These are phyloP conservation scores for Lecanosticta acicola DNA, from an alignment of 2,329 filamentous ascomycete genomes.

Conservation along the genomic window DNA sequence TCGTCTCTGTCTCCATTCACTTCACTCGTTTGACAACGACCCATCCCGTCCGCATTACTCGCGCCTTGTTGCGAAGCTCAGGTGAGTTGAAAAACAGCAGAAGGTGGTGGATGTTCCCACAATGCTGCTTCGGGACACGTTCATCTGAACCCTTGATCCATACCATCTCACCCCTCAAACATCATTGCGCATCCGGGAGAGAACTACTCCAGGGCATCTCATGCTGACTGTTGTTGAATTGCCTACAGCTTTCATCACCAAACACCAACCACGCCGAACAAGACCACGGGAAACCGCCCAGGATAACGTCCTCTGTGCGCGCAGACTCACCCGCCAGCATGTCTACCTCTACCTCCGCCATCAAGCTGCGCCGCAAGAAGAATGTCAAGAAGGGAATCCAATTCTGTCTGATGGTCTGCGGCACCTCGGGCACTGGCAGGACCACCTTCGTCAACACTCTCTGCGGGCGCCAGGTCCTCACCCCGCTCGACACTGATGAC, in stretches of 20 bases:
- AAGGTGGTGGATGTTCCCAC: neutral
- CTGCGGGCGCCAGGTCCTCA: slow-evolving; percentile 86
- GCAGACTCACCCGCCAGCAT: slow-evolving; percentile 23
- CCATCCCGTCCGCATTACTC: no score
- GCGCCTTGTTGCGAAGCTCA: neutral
- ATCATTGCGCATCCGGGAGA: neutral
- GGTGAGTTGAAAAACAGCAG: neutral
- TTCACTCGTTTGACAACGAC: neutral
- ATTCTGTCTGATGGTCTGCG: slow-evolving; percentile 99
- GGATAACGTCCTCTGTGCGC: slow-evolving; percentile 21
- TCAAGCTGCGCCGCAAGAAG: slow-evolving; percentile 99
- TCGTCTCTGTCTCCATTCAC: neutral
- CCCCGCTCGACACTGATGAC: slow-evolving; percentile 90
- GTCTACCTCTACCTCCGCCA: slow-evolving; percentile 37
- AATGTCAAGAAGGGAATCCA: slow-evolving; percentile 99
- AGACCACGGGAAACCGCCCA: slow-evolving; percentile 13
- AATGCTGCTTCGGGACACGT: neutral
- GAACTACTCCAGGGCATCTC: neutral
- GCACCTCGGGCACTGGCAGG: slow-evolving; percentile 94
- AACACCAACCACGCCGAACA: neutral
- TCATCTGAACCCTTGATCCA: neutral
- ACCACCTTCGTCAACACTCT: slow-evolving; percentile 99
- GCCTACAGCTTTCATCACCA: neutral
- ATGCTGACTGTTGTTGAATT: neutral
- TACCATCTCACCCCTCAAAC: neutral